A percentile compares a stretch with the other conserved stretches of the same genome.
These are phyloP conservation scores for Metschnikowia dekortorum DNA, from an alignment of 805 yeast genomes.

Conservation along the genomic window DNA sequence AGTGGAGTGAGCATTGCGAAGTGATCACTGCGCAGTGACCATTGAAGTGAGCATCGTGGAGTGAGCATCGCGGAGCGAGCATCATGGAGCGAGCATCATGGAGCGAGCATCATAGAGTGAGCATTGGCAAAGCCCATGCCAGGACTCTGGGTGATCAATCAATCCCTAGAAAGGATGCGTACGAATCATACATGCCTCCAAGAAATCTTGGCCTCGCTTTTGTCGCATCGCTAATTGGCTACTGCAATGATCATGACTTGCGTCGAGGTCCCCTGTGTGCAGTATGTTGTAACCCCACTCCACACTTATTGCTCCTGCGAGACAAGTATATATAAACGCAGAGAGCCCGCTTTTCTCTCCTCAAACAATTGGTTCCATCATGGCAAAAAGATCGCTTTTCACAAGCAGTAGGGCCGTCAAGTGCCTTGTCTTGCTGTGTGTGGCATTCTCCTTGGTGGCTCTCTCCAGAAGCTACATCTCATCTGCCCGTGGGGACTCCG, in stretches of 20 bases:
- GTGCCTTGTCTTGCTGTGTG: neutral
- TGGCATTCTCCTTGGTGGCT: neutral
- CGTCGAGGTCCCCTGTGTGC: neutral
- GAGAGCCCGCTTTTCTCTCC: neutral
- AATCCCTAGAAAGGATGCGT: too few relatives aligned
- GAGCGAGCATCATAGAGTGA: too few relatives aligned
- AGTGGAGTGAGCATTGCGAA: too few relatives aligned
- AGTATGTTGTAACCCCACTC: neutral
- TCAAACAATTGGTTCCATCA: neutral
- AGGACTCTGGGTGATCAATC: too few relatives aligned
- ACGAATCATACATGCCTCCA: neutral
- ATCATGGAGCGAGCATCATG: too few relatives aligned
- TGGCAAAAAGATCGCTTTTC: neutral
- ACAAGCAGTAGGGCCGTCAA: neutral
- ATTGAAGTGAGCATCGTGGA: too few relatives aligned
- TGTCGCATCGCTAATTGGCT: neutral
- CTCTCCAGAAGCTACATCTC: neutral
- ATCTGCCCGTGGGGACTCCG: neutral
- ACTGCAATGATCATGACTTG: neutral
- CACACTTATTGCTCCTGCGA: neutral
- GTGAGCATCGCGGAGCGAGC: too few relatives aligned
- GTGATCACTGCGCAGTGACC: too few relatives aligned
- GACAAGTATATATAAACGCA: neutral
- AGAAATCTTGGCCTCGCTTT: neutral
- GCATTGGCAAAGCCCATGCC: too few relatives aligned